phyloP scores from a whole-genome alignment of 306 rosid genomes.

The Vachellia pachyceras region DNA sequence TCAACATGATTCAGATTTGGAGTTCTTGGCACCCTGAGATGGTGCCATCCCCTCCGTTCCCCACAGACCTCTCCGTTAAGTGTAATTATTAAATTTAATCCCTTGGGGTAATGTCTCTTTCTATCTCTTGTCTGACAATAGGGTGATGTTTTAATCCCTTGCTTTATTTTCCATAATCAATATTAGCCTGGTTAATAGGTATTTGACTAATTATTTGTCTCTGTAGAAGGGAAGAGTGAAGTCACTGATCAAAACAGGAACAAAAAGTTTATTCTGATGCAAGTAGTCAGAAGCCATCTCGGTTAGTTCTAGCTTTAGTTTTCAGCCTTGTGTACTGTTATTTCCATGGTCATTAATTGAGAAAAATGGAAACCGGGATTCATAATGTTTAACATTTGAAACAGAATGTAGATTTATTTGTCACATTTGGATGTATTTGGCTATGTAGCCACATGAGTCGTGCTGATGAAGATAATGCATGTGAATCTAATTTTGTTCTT shows the following conservation, averaged over 20 bases:
- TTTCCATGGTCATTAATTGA: constrained; percentile 34
- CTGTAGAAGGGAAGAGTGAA: constrained; percentile 34
- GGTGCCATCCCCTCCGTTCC: constrained; percentile 7
- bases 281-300: constrained; percentile 30
- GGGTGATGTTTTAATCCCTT: constrained; percentile 50
- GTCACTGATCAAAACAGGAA: background rate
- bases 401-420: constrained; percentile 28
- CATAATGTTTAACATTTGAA: background rate
- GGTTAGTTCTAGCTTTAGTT: constrained; percentile 35
- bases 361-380: constrained; percentile 9
- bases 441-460: background rate
- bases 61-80: background rate
- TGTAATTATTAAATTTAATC: constrained; percentile 20
- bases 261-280: constrained; percentile 21
- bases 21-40: background rate
- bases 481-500: constrained; percentile 7
- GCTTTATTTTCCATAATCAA: constrained; percentile 19
- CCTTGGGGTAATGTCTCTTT: constrained; percentile 35
- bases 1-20: constrained; percentile 38
- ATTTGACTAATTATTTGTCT: background rate
- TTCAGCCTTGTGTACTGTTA: constrained; percentile 28
- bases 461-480: constrained; percentile 24
- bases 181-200: background rate
- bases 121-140: constrained; percentile 52
- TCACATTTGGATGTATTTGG: constrained; percentile 8